These are phyloP conservation scores for Paecilomyces sp. DNA, from an alignment of 2,329 filamentous ascomycete genomes.

Conservation along the genomic window DNA sequence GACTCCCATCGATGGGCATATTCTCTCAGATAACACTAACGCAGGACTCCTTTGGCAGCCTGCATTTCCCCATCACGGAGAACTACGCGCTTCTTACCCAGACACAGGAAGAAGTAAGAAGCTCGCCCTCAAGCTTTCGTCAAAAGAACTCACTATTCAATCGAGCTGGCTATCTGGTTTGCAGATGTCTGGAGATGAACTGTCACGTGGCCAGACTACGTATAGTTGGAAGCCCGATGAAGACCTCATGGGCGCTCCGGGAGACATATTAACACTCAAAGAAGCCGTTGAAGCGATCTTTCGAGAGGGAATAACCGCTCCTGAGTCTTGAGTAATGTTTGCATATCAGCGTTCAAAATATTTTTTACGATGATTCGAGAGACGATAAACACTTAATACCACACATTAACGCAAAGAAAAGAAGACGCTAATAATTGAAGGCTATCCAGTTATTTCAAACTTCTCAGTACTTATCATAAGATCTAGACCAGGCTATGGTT, in stretches of 20 bases:
- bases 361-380: no score
- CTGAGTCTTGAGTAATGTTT: background rate
- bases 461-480: background rate
- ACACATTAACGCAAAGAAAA: background rate
- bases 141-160: slow-evolving; percentile 17
- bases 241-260: background rate
- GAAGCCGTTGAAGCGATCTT: background rate
- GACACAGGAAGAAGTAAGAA: slow-evolving; percentile 19
- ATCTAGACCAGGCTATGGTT: background rate
- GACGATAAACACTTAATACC: background rate
- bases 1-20: background rate
- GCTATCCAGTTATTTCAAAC: background rate
- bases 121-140: slow-evolving; percentile 23
- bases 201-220: background rate
- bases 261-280: background rate
- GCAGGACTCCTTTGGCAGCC: slow-evolving; percentile 7
- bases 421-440: background rate
- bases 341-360: background rate
- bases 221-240: slow-evolving; percentile 3
- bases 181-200: background rate
- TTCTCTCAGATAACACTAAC: background rate
- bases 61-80: slow-evolving; percentile 27
- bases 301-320: background rate
- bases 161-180: slow-evolving; percentile 1
- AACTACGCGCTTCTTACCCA: slow-evolving; percentile 18